These are phyloP conservation scores for Samsoniella hepiali DNA, from an alignment of 2,329 filamentous ascomycete genomes.

Conservation along the genomic window DNA sequence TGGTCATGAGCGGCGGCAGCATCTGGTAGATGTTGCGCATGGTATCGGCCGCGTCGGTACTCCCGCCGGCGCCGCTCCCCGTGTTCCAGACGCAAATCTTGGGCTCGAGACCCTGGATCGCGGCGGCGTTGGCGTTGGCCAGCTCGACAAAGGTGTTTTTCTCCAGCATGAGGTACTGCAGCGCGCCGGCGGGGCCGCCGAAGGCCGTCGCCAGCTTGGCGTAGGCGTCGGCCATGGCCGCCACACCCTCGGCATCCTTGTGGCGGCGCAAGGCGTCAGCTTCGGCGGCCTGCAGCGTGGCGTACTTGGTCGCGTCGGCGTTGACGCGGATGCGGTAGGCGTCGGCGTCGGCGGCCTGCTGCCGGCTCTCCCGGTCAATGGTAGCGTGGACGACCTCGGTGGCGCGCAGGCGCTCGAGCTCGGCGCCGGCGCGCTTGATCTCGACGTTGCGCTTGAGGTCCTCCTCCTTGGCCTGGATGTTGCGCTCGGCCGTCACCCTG, in stretches of 20 bases:
- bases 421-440: conserved; percentile 71
- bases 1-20: conserved; percentile 74
- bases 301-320: conserved; percentile 39
- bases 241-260: conserved; percentile 73
- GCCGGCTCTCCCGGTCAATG: conserved; percentile 58
- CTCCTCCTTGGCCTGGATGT: conserved; percentile 72
- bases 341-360: conserved; percentile 54
- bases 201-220: conserved; percentile 67
- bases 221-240: conserved; percentile 79
- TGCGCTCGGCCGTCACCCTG: conserved; percentile 68
- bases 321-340: conserved; percentile 47
- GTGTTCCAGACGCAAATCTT: conserved; percentile 94
- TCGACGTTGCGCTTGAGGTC: conserved; percentile 78
- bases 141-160: conserved; percentile 74
- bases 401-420: conserved; percentile 75
- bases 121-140: conserved; percentile 72
- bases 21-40: conserved; percentile 83
- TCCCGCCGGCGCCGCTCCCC: conserved; percentile 47
- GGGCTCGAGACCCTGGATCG: conserved; percentile 73
- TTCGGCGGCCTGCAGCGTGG: conserved; percentile 51
- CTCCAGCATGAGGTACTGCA: conserved; percentile 87
- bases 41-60: conserved; percentile 50
- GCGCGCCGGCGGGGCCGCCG: conserved; percentile 71
- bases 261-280: conserved; percentile 58
- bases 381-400: conserved; percentile 69